A percentile compares a stretch with the other conserved stretches of the same genome.
These are phyloP conservation scores for Gossypium gossypioides DNA, from an alignment of 441 rosid species.

Conservation along the genomic window DNA sequence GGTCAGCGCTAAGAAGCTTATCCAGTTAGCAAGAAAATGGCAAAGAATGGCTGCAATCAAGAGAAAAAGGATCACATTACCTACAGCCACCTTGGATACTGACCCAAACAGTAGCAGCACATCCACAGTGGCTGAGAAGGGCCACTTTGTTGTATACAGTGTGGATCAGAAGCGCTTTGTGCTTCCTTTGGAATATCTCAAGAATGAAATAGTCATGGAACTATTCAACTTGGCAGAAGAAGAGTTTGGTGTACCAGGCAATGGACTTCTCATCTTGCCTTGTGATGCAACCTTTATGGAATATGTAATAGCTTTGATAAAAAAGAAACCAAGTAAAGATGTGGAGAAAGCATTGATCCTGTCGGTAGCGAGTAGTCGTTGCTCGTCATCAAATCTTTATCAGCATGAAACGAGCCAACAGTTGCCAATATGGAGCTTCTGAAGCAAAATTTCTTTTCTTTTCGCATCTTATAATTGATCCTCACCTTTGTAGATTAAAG, in stretches of 20 bases:
- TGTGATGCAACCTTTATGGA: conserved; percentile 31
- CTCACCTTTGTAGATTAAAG: conserved; percentile 8
- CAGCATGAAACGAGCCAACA: conserved; percentile 6
- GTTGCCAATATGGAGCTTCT: conserved; percentile 1
- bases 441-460: not conserved
- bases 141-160: conserved; percentile 22
- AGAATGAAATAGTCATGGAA: conserved; percentile 16
- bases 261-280: conserved; percentile 32
- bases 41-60: not conserved
- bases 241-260: conserved; percentile 24
- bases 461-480: not conserved
- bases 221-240: conserved; percentile 16
- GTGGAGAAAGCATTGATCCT: conserved; percentile 21
- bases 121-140: not conserved
- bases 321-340: conserved; percentile 9
- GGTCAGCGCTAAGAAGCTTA: conserved; percentile 22
- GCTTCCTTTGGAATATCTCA: conserved; percentile 20
- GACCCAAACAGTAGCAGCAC: not conserved
- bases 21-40: conserved; percentile 20
- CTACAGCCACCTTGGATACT: not conserved
- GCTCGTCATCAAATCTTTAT: not conserved
- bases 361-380: conserved; percentile 6
- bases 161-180: conserved; percentile 19
- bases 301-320: conserved; percentile 17
- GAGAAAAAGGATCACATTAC: conserved; percentile 14